Evolutionary conservation across 768 basidiomycete genomes (phyloP), one percentile per base, ranked within the genome.

Genomic region (Leccinum variicolor): DNA sequence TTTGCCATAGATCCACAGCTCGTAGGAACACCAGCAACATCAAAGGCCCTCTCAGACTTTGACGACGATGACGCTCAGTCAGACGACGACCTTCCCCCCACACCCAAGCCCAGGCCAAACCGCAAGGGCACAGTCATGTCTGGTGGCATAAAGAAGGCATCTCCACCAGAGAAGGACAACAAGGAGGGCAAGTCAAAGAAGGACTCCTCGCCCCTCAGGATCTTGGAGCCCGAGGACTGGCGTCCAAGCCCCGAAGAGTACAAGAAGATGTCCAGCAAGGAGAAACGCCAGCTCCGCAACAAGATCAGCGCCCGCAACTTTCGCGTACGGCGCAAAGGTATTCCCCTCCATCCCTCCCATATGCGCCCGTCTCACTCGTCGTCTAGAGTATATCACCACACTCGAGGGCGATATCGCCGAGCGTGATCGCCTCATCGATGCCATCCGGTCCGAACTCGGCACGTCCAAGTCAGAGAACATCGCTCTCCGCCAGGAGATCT

Each of bases 241-340:
- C 82, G 91, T 50, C 92, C 92, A 8, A 82, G 85, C 4, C 89
- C 94, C 1, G 96, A 97, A 62, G 94, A 94, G 60, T 97, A 98
- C 77, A 87, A 91, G 69, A 98, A 93, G 73, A 90, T 99, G 84
- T 85, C 85, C 6, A 89, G 86, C 66, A 98, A 96, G 76, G 95
- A 98, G 78, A 98, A 98, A 74, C 77, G 97, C 9, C 96, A 98
- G 72, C 77, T 98, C 45, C 73, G 96, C 52, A 99, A 99, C 77
- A 99, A 99, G 85, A 94, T 98, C 64, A 89, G 87, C 62, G 96
- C 96, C 0, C 77, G 95, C 54, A 97, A 96, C 70, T 98, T 98
- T 75, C 81, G 96, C n/a, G 91, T 94, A 28, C 77, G 96, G 36
- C 80, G 94, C 72, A 98, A 98, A 78, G 95, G 92, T 90, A 28